Evolutionary conservation across 768 basidiomycete species (phyloP).

Genomic region (Lepiota subincarnata): DNA sequence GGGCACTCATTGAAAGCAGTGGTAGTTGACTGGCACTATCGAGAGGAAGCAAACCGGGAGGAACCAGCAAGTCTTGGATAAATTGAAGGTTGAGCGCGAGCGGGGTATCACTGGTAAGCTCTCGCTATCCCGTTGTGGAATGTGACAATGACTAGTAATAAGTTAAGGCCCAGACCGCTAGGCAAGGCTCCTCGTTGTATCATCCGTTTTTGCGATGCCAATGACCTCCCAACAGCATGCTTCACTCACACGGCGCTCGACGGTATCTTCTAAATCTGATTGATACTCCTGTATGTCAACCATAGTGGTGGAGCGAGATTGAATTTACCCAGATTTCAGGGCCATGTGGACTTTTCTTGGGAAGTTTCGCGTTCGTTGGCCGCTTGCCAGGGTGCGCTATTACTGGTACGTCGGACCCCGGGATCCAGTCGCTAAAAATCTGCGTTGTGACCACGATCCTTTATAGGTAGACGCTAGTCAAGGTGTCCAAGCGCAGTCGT

Average conservation of each 20-base stretch:
- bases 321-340: slow-evolving; percentile 34
- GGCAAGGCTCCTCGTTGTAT: slow-evolving; percentile 34
- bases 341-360: slow-evolving; percentile 98
- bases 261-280: slow-evolving; percentile 86
- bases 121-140: background rate
- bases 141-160: slow-evolving; percentile 7
- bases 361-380: slow-evolving; percentile 91
- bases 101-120: slow-evolving; percentile 86
- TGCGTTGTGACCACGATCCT: background rate
- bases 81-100: slow-evolving; percentile 95
- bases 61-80: slow-evolving; percentile 87
- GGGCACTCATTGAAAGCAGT: slow-evolving; percentile 14
- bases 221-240: slow-evolving; percentile 55
- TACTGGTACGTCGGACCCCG: slow-evolving; percentile 34
- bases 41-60: slow-evolving; percentile 54
- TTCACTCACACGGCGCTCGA: slow-evolving; percentile 52
- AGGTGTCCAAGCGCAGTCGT: slow-evolving; percentile 96
- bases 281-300: slow-evolving; percentile 76
- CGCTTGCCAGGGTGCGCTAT: slow-evolving; percentile 86
- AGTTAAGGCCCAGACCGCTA: slow-evolving; percentile 97
- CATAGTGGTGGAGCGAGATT: background rate
- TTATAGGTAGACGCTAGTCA: slow-evolving; percentile 92
- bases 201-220: slow-evolving; percentile 2
- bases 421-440: slow-evolving; percentile 11
- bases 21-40: slow-evolving; percentile 86